Base-by-base conservation (phyloP, 257 asterid species). In the Paulownia fortunei region DNA sequence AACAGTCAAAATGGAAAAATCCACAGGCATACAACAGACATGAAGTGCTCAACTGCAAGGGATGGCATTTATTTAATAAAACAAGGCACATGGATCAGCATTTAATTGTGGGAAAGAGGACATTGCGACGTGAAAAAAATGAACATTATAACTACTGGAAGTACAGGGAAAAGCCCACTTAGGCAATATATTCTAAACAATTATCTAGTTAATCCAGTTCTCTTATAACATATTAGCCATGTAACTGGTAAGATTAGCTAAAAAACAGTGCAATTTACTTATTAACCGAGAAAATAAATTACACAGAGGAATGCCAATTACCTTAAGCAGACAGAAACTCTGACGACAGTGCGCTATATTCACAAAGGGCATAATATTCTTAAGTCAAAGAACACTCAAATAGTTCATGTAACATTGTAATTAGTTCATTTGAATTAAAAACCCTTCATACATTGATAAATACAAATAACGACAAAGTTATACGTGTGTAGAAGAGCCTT, bases 391-490 rank as follows among this genome's bases (percentile, higher is more conserved):
- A 73, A 56, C 54, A 64, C 42, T 42, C 23, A 61, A 9, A 69
- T n/a, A 30, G 47, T 37, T 62, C 21, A 18, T 1, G 39, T 18
- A 51, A 10, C 47, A 59, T 77, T 70, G 18, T 62, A 55, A 56
- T 42, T 21, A 72, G 76, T 42, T 69, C 63, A 64, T 52, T 27
- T 41, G 30, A 74, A 51, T 30, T 36, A 61, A 27, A 15, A 49
- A 13, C 15, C 36, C 41, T 60, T 34, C 34, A 59, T 51, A 58
- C n/a, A 19, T 32, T 24, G 49, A 71, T 18, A 60, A 74, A 27
- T 74, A 74, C 39, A 16, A 8, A 51, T 55, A 55, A 30, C 62
- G 23, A 65, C 42, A 77, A 77, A 51, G 42, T 51, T 47, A 68
- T 49, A 19, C 34, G 44, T 19, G 68, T 58, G 42, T 46, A 71